Conservation (phyloP, 495 filamentous ascomycete genomes). For the Pyrenula massariospora region DNA sequence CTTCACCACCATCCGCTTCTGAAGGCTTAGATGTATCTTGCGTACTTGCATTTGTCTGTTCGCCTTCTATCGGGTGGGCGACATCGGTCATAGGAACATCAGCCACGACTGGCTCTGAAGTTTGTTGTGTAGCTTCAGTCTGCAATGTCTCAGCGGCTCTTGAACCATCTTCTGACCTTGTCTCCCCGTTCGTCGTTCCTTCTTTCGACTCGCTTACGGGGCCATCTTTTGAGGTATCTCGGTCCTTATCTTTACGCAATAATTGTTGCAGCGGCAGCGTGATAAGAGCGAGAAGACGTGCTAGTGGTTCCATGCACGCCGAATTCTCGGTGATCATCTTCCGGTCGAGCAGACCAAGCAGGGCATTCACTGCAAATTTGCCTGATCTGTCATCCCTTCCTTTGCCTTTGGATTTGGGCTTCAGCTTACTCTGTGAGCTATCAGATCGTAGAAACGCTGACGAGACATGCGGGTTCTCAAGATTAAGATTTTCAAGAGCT, state of each 20-base stretch:
- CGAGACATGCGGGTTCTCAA: conserved; percentile 73
- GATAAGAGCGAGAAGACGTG: conserved; percentile 72
- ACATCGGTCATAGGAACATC: conserved; percentile 32
- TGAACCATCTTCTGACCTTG: neutral
- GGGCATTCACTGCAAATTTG: conserved; percentile 83
- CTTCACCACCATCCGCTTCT: neutral
- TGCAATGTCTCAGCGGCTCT: conserved; percentile 1
- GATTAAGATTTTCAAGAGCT: conserved; percentile 66
- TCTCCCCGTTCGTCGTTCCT: conserved; percentile 22
- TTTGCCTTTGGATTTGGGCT: conserved; percentile 72
- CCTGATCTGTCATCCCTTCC: conserved; percentile 70
- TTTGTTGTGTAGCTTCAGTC: neutral
- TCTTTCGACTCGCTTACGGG: conserved; percentile 48
- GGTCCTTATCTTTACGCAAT: conserved; percentile 75
- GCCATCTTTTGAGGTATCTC: neutral
- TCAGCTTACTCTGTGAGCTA: conserved; percentile 59
- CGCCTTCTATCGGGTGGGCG: conserved; percentile 17
- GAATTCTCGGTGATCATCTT: conserved; percentile 91
- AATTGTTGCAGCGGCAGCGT: conserved; percentile 76
- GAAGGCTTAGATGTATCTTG: neutral
- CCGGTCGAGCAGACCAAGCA: conserved; percentile 79
- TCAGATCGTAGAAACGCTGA: conserved; percentile 95
- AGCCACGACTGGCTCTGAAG: conserved; percentile 14
- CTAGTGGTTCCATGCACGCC: conserved; percentile 86
- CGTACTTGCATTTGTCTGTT: conserved; percentile 12